These are phyloP conservation scores for Haematococcus lacustris DNA, from an alignment of 139 green algal genomes.

Conservation along the genomic window DNA sequence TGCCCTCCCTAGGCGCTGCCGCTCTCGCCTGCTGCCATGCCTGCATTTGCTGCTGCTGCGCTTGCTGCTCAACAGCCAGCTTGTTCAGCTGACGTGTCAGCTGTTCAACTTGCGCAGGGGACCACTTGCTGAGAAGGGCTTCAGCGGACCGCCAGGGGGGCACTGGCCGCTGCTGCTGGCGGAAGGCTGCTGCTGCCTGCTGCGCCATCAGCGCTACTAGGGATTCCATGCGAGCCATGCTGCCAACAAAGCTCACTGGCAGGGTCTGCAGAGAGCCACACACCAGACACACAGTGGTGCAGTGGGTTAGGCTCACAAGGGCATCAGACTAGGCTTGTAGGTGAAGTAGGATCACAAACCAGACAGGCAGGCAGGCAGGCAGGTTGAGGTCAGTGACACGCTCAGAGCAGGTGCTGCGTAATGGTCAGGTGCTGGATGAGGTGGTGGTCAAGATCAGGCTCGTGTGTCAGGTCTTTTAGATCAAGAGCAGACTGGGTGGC, in stretches of 20 bases:
- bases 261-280: slow-evolving; percentile 28
- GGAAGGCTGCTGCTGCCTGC: slow-evolving; percentile 50
- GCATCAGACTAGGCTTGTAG: background rate
- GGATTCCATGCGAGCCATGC: slow-evolving; percentile 24
- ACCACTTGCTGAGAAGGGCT: slow-evolving; percentile 61
- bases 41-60: too few relatives aligned
- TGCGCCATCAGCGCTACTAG: slow-evolving; percentile 45
- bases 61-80: background rate
- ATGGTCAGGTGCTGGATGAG: too few relatives aligned
- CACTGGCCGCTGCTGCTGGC: slow-evolving; percentile 38
- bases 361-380: too few relatives aligned
- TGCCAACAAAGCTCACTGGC: slow-evolving; percentile 51
- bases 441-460: background rate
- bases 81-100: slow-evolving; percentile 22
- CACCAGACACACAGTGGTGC: background rate
- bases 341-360: background rate
- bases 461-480: background rate
- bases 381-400: too few relatives aligned
- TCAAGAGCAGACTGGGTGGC: background rate
- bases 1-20: too few relatives aligned
- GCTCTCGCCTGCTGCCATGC: too few relatives aligned
- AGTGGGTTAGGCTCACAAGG: background rate
- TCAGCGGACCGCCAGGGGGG: slow-evolving; percentile 58
- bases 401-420: too few relatives aligned
- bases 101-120: slow-evolving; percentile 17